Percentiles rank a stretch among this genome's conserved stretches.
Conservation (phyloP, 139 green algal species). For the Coccomyxa sp. region DNA sequence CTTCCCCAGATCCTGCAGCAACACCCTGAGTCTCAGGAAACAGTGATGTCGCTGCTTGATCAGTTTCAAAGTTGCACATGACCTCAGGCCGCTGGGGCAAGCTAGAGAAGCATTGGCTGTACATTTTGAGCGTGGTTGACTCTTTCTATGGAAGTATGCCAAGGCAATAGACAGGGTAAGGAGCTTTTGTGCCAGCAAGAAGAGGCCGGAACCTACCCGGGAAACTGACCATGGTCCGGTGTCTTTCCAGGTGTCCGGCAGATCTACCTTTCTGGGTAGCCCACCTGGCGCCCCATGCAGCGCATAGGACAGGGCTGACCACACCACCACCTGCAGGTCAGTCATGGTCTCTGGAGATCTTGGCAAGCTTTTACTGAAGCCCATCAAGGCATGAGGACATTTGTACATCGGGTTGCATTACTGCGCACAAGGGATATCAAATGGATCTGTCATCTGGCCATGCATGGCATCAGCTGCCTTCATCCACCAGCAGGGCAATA, state of each 20-base stretch:
- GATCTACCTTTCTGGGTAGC: slow-evolving; percentile 51
- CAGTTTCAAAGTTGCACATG: not conserved
- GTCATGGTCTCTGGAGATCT: too few relatives aligned
- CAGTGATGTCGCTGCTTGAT: not conserved
- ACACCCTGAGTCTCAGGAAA: not conserved
- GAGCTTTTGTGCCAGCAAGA: too few relatives aligned
- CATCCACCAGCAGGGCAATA: too few relatives aligned
- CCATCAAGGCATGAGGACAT: too few relatives aligned
- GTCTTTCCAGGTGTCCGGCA: slow-evolving; percentile 67
- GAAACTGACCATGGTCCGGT: slow-evolving; percentile 33
- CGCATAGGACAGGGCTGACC: slow-evolving; percentile 59
- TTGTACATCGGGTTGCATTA: too few relatives aligned
- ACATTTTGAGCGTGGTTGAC: not conserved
- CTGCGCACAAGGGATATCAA: too few relatives aligned
- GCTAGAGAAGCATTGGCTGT: slow-evolving; percentile 5
- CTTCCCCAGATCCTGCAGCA: slow-evolving; percentile 40
- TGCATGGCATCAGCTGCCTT: too few relatives aligned
- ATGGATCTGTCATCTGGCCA: too few relatives aligned
- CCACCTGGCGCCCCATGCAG: slow-evolving; percentile 29
- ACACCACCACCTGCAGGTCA: slow-evolving; percentile 31
- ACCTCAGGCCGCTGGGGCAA: too few relatives aligned
- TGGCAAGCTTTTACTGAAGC: too few relatives aligned
- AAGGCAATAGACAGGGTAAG: too few relatives aligned
- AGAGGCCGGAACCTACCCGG: slow-evolving; percentile 30
- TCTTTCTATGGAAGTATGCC: not conserved